These are phyloP conservation scores for Diaporthe eres DNA, from an alignment of 2,329 filamentous ascomycete species.

Conservation along the genomic window DNA sequence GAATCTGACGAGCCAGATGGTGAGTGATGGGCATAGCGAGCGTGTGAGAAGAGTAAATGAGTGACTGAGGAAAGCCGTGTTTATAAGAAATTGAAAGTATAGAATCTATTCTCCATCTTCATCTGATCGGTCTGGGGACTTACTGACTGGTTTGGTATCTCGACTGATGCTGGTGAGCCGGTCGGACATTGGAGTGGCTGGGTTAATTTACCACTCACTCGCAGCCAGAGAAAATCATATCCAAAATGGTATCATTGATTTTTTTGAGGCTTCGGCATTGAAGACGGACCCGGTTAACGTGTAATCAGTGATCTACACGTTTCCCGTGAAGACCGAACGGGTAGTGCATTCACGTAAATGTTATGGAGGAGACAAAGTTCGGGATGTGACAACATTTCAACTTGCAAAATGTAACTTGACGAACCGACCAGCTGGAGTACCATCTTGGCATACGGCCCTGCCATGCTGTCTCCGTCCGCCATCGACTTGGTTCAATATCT, in stretches of 20 bases:
- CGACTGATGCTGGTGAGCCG: background rate
- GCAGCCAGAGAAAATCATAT: background rate
- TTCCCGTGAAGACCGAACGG: no score
- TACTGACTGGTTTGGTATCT: background rate
- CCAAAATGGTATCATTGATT: background rate
- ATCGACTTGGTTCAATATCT: no score
- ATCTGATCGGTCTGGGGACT: background rate
- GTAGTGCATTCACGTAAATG: no score
- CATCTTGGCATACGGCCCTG: no score
- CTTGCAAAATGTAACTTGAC: no score
- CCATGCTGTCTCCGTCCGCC: no score
- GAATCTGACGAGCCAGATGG: background rate
- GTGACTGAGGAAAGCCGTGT: background rate
- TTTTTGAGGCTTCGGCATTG: background rate
- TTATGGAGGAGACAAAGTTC: no score
- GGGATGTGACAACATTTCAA: no score
- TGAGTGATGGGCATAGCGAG: background rate
- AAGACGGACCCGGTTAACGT: background rate
- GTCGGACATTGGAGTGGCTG: no score
- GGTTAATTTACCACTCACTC: no score
- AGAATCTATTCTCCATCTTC: background rate
- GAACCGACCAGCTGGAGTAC: no score
- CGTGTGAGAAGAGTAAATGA: background rate
- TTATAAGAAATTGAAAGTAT: conserved; percentile 18
- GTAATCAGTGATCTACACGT: no score